Evolutionary conservation across 768 basidiomycete genomes (phyloP).

Genomic region (Jaapia argillacea): DNA sequence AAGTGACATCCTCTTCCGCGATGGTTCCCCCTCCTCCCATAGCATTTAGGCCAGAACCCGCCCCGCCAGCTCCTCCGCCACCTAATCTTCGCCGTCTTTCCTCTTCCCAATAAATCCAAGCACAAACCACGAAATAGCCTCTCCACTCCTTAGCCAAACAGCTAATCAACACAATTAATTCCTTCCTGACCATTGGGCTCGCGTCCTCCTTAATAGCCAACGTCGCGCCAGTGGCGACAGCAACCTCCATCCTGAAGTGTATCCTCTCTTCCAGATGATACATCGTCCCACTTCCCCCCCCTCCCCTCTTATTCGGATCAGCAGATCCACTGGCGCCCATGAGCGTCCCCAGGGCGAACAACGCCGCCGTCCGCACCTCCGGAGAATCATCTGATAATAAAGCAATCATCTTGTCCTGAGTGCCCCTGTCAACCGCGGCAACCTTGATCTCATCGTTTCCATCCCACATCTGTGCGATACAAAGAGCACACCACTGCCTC

Average conservation of each 20-base stretch:
- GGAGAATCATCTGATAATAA: conserved; percentile 81
- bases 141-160: conserved; percentile 94
- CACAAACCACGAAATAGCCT: conserved; percentile 91
- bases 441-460: conserved; percentile 84
- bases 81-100: conserved; percentile 46
- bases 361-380: conserved; percentile 85
- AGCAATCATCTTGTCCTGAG: conserved; percentile 73
- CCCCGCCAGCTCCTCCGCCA: conserved; percentile 12
- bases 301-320: conserved; percentile 57
- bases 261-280: conserved; percentile 66
- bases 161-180: conserved; percentile 83
- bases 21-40: conserved; percentile 4
- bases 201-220: conserved; percentile 90
- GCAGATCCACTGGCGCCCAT: conserved; percentile 81
- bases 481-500: conserved; percentile 89
- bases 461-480: conserved; percentile 95
- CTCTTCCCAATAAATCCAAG: conserved; percentile 95
- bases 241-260: conserved; percentile 85
- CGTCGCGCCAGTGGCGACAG: conserved; percentile 81
- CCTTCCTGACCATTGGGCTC: conserved; percentile 93
- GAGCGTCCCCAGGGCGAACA: conserved; percentile 90
- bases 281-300: conserved; percentile 79
- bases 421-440: conserved; percentile 65
- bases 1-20: conserved; percentile 64
- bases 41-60: not conserved